Evolutionary conservation across 2,329 filamentous ascomycete genomes (phyloP).

Genomic region (Colletotrichum sp.): DNA sequence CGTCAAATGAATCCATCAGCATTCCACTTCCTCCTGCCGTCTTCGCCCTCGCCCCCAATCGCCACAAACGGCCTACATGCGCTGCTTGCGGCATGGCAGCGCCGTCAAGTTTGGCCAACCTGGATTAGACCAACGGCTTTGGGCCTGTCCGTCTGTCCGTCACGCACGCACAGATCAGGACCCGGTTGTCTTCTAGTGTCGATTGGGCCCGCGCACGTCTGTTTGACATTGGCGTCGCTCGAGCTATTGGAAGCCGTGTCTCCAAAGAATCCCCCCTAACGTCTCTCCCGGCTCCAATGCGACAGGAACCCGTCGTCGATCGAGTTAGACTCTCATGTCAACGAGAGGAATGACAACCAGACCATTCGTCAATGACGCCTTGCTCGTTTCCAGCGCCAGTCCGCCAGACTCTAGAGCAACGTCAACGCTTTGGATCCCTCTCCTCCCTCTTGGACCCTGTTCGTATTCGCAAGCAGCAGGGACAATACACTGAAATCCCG

Average conservation of each 20-base stretch:
- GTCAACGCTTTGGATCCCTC: neutral
- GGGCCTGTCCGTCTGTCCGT: conserved; percentile 5
- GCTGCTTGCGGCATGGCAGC: conserved; percentile 17
- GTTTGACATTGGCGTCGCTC: conserved; percentile 11
- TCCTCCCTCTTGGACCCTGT: neutral
- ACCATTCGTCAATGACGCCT: neutral
- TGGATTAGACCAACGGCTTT: neutral
- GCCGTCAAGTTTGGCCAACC: neutral
- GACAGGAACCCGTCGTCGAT: neutral
- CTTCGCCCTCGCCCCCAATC: neutral
- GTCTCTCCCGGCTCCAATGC: neutral
- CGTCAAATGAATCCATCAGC: neutral
- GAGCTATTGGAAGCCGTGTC: conserved; percentile 10
- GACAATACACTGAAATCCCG: neutral
- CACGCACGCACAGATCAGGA: conserved; percentile 13
- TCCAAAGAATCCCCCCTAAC: neutral
- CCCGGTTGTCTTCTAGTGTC: neutral
- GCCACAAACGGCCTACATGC: neutral
- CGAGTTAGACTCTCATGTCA: neutral
- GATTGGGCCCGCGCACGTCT: conserved; percentile 8
- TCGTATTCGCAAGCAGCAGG: neutral
- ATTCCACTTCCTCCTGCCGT: neutral
- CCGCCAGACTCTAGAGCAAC: neutral
- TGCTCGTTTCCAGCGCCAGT: neutral
- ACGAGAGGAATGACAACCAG: neutral